Base-by-base conservation (phyloP, 768 basidiomycete species). In the Hericium erinaceus region DNA sequence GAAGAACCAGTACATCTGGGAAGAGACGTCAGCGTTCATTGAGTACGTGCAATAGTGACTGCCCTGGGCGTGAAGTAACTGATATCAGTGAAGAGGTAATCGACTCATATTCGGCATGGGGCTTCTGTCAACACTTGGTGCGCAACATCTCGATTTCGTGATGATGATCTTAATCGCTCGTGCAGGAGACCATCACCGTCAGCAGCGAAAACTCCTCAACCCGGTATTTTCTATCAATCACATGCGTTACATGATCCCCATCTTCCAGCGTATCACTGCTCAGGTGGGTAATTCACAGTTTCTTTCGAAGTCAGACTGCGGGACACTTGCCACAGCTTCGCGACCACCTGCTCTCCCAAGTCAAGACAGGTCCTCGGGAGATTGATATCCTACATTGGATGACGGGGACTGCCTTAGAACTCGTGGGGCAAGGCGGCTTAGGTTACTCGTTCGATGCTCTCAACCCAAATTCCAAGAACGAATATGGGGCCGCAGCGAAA, bases 91-190 rank as follows among this genome's bases (percentile, higher is more conserved):
- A 38, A 51, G 56, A 33, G 22, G 5, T 4, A 52, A 57, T 39
- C 50, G 61, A 48, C 39, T 73, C 11, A 69, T 72, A 49, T 75
- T 76, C 38, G 75, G 75, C 16, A 61, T 65, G 13, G 71, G 74
- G 38, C 67, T 75, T 3, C 65, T 73, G 18, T 69, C 70, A 0
- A 75, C 75, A 24, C 66, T 73, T 3, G 73, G 73, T 72, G 22
- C 22, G 61, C 38, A 28, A 8, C 26, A 48, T 39, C 24, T 58
- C 16, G 1, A 46, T 52, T 4, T 4, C 10, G n/a, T 18, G 22
- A 11, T 13, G 3, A 0, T 20, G 28, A 44, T 26, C 20, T 18
- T 18, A 49, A 15, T 10, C 9, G 4, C 5, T n/a, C 2, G 16
- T n/a, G 15, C 48, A 68, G 67, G 66, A 1, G 64, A 67, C 15